phyloP scores from a whole-genome alignment of 352 stramenopile genomes.

The Pythium biforme region DNA sequence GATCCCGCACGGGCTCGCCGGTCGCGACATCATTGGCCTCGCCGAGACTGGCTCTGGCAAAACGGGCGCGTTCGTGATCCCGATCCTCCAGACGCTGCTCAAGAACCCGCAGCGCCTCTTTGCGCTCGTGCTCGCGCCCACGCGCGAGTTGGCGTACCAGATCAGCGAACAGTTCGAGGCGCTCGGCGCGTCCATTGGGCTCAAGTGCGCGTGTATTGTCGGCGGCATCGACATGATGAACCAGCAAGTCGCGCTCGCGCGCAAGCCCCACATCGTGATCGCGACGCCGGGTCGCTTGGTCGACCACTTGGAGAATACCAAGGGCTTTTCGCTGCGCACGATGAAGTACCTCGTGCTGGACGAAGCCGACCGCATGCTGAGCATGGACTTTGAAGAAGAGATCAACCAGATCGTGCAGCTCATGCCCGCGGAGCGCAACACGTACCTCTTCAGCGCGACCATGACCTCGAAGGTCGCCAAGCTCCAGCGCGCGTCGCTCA shows the following conservation, averaged over 20 bases:
- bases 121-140: constrained; percentile 91
- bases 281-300: constrained; percentile 92
- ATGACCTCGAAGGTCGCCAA: constrained; percentile 99
- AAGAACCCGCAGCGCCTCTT: constrained; percentile 90
- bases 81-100: constrained; percentile 91
- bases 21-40: constrained; percentile 97
- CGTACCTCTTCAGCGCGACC: constrained; percentile 99
- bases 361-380: constrained; percentile 95
- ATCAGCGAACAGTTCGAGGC: constrained; percentile 95
- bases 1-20: constrained; percentile 91
- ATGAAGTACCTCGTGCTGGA: constrained; percentile 94
- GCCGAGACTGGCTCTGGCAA: constrained; percentile 95
- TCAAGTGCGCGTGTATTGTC: constrained; percentile 91
- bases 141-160: constrained; percentile 95
- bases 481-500: constrained; percentile 96
- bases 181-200: constrained; percentile 90
- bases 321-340: constrained; percentile 91
- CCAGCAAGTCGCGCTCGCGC: constrained; percentile 96
- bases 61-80: constrained; percentile 94
- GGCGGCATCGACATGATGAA: constrained; percentile 97
- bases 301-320: constrained; percentile 96
- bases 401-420: constrained; percentile 98
- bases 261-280: constrained; percentile 96
- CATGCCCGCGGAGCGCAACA: constrained; percentile 92
- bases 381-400: constrained; percentile 98